Base-by-base conservation (phyloP, 1,139 yeast genomes). In the Yamadazyma conglobata region DNA sequence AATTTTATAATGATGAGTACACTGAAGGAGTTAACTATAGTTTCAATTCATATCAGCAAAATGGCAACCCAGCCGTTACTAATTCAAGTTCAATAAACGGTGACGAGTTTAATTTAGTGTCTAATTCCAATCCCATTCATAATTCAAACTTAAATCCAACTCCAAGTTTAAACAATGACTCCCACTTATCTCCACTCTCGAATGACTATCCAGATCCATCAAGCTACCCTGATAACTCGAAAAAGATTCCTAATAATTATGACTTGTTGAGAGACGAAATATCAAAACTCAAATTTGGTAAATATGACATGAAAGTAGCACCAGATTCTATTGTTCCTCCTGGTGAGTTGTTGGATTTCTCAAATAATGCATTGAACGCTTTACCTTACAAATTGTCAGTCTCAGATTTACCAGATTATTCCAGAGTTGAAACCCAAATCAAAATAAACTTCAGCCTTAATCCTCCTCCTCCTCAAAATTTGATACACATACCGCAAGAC, bases 401-500 rank as follows among this genome's bases (percentile, higher is more conserved):
- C 1, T 60, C 69, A 9, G 82, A 79, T 33, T 60, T 89, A 30
- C 96, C 96, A 1, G 58, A 72, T 8, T 78, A 78, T 45, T 86
- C 96, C 7, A 73, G 98, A 43, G 97, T 91, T 5, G 98, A 91
- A 58, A 91, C 96, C 13, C 97, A 91, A 60, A 86, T 89, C 52
- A 89, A 87, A 54, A 64, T 91, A 35, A 70, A 74, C 30, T 59
- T 91, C 18, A 57, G 73, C 6, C 62, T 87, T 28, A 68, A 77
- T 19, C 95, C 95, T 2, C 73, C 86, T 8, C 93, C 95, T 4
- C 70, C 73, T 6, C 81, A 85, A 50, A 69, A 70, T 34, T 60
- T 86, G 36, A 57, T 91, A 22, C 91, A 85, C 52, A 59, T 91
- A 25, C 95, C 97, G 1, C 73, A 86, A 31, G 95, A 89, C 52